Evolutionary conservation across 805 yeast genomes (phyloP).

Genomic region (Yamadazyma endophytica): DNA sequence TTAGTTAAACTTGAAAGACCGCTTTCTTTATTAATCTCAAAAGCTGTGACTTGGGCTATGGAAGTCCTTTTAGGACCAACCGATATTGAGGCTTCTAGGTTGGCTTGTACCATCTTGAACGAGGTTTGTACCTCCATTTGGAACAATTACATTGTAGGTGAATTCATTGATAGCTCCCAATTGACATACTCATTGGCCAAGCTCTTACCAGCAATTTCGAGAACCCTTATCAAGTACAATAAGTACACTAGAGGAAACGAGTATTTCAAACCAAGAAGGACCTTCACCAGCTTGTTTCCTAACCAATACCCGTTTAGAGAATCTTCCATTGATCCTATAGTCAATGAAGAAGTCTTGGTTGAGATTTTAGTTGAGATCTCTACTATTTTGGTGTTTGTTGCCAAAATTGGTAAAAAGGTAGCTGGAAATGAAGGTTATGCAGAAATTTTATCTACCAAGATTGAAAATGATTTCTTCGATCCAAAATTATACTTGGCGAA

Average conservation of each 20-base stretch:
- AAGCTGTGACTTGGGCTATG: conserved; percentile 53
- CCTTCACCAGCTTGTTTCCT: conserved; percentile 70
- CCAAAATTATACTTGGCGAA: conserved; percentile 37
- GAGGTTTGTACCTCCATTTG: conserved; percentile 42
- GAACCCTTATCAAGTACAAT: conserved; percentile 49
- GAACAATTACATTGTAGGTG: conserved; percentile 26
- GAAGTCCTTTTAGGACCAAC: conserved; percentile 49
- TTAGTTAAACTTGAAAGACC: conserved; percentile 21
- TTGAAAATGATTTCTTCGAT: conserved; percentile 35
- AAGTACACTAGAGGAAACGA: conserved; percentile 44
- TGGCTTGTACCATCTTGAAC: conserved; percentile 57
- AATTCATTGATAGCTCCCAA: conserved; percentile 27
- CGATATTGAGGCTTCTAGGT: conserved; percentile 58
- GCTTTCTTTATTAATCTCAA: conserved; percentile 38
- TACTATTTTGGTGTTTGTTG: conserved; percentile 52
- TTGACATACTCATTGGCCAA: conserved; percentile 48
- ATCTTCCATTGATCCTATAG: conserved; percentile 67
- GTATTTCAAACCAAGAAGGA: conserved; percentile 54
- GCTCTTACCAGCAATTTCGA: conserved; percentile 50
- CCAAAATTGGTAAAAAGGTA: conserved; percentile 44
- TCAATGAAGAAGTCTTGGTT: conserved; percentile 62
- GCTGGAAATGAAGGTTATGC: conserved; percentile 41
- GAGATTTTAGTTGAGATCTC: conserved; percentile 71
- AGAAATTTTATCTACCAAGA: conserved; percentile 30
- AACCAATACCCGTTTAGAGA: conserved; percentile 59